phyloP scores from a whole-genome alignment of 495 filamentous ascomycete species.

The Apodospora peruviana region DNA sequence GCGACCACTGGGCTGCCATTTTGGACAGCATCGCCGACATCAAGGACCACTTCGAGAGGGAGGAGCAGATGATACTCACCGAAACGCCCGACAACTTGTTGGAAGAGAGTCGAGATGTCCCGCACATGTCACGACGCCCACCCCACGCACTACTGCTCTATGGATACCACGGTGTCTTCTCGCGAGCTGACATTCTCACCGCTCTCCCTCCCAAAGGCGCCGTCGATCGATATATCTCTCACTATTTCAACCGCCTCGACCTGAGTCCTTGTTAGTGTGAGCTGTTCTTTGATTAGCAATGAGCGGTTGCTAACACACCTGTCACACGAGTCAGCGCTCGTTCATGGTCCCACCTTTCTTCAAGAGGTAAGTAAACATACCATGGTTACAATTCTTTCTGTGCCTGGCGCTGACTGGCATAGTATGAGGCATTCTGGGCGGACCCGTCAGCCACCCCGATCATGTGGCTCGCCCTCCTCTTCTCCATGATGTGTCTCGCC shows the following conservation, averaged over 20 bases:
- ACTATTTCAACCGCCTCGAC: slow-evolving; percentile 17
- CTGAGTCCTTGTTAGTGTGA: slow-evolving; percentile 15
- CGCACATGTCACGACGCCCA: background rate
- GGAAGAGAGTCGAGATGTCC: no score
- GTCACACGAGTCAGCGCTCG: slow-evolving; percentile 20
- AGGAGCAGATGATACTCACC: slow-evolving; percentile 6
- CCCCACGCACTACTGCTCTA: slow-evolving; percentile 15
- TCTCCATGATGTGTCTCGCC: slow-evolving; percentile 21
- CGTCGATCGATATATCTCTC: slow-evolving; percentile 16
- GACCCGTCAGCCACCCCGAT: slow-evolving; percentile 14
- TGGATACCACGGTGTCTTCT: background rate
- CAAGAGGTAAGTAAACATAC: slow-evolving; percentile 17
- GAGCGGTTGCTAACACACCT: no score
- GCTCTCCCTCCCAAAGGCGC: slow-evolving; percentile 14
- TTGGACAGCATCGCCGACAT: slow-evolving; percentile 29
- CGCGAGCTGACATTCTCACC: slow-evolving; percentile 11
- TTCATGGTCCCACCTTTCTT: slow-evolving; percentile 30
- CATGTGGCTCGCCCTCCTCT: slow-evolving; percentile 30
- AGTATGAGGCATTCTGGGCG: slow-evolving; percentile 32
- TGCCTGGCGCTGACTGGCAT: background rate
- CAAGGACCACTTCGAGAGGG: slow-evolving; percentile 24
- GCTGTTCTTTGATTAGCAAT: background rate
- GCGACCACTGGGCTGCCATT: slow-evolving; percentile 40
- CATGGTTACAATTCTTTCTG: background rate
- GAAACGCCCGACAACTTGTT: background rate